phyloP scores from a whole-genome alignment of 129 eudicot species.

The Flaveria linearis region DNA sequence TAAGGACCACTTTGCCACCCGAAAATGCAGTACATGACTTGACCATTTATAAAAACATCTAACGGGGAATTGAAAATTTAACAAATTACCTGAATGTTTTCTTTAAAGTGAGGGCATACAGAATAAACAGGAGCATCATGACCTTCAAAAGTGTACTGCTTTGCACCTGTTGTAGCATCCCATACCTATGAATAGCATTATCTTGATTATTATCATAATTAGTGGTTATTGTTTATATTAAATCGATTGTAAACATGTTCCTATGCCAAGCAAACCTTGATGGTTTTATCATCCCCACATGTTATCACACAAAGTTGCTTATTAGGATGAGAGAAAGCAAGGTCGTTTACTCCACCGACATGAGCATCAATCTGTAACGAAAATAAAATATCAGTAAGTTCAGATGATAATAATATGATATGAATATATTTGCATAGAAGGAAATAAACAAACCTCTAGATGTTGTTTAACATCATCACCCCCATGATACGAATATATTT shows the following conservation, averaged over 20 bases:
- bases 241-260: not conserved
- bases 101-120: constrained; percentile 89
- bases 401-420: not conserved
- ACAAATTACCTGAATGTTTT: constrained; percentile 76
- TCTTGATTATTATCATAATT: constrained; percentile 6
- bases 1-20: too few species aligned
- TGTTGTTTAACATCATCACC: constrained; percentile 74
- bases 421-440: constrained; percentile 1
- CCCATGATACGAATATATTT: constrained; percentile 83
- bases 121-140: constrained; percentile 91
- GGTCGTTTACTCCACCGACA: constrained; percentile 93
- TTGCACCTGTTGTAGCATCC: constrained; percentile 77
- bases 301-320: constrained; percentile 94
- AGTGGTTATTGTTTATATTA: not conserved
- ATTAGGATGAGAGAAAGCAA: constrained; percentile 91
- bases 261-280: constrained; percentile 55
- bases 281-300: constrained; percentile 93
- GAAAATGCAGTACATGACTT: not conserved
- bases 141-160: constrained; percentile 78
- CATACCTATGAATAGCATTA: constrained; percentile 56
- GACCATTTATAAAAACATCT: not conserved
- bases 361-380: constrained; percentile 80
- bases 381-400: constrained; percentile 21
- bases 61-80: not conserved
- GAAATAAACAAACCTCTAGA: constrained; percentile 57